Base-by-base conservation (phyloP, 805 yeast species). In the Hanseniaspora occidentalis region DNA sequence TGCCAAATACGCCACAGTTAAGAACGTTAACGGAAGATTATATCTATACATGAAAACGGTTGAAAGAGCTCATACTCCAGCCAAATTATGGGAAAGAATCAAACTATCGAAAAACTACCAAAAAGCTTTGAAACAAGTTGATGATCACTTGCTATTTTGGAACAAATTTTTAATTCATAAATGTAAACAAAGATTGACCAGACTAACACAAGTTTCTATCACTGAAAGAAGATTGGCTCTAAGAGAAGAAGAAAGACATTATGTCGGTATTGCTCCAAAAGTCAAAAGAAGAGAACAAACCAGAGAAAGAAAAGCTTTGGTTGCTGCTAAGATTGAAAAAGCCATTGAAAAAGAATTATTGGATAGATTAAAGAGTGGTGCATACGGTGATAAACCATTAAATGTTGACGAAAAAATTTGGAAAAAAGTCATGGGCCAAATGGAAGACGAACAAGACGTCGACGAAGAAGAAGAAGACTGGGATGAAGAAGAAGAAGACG, bases 341-440 rank as follows among this genome's bases (percentile, higher is more conserved):
- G 86, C 95, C 11, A 92, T 92, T 51, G 98, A 92, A 63, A 85
- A 85, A 65, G 98, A 92, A 62, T 71, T 92, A 49, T 70, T 92
- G 55, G 96, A 88, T 41, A 78, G 98, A 62, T 73, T 92, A 56
- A 92, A 92, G 76, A 78, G 89, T 55, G 98, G 98, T 45, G 97
- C 97, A 2, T 92, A 92, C 58, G 98, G 98, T 49, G 97, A 92
- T 57, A 84, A 89, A 61, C 98, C 98, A 42, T 69, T 92, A 57
- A 92, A 92, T 55, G 97, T 92, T 27, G 97, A 92, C 53, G 96
- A 89, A 55, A 79, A 79, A 64, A 77, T 92, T 45, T 92, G 98
- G 98, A 80, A 81, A 71, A 84, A 79, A 66, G 94, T 92, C 19
- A 73, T 92, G 66, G 86, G 88, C 45, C 78, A 79, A 43, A 81